phyloP scores from a whole-genome alignment of 257 asterid genomes.

The Solanum appendiculatum region DNA sequence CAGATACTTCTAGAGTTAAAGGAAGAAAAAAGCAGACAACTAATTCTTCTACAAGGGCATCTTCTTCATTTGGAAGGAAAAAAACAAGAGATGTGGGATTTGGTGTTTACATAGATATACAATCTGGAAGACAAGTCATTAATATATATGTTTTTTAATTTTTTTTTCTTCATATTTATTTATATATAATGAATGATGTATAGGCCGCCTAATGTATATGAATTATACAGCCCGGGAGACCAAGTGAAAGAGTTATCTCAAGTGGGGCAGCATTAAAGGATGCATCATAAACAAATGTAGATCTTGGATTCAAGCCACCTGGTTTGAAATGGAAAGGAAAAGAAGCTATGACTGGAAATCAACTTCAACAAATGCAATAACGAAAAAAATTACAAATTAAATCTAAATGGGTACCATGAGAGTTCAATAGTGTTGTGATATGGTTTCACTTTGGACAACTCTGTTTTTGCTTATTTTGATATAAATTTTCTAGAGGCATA shows the following conservation, averaged over 20 bases:
- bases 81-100: background rate
- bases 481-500: background rate
- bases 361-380: background rate
- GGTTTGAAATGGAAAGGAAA: background rate
- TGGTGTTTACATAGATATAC: too few relatives aligned
- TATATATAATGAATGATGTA: background rate
- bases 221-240: background rate
- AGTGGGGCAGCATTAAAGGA: background rate
- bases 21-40: background rate
- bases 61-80: background rate
- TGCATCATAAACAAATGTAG: background rate
- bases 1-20: background rate
- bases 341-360: background rate
- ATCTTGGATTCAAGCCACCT: background rate
- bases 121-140: too few relatives aligned
- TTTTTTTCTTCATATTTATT: background rate
- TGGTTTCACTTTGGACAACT: background rate
- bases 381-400: background rate
- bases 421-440: background rate
- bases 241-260: background rate
- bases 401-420: background rate
- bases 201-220: background rate
- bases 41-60: background rate
- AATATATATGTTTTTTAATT: background rate
- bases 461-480: background rate